Conservation (phyloP, 257 asterid genomes). For the Parsonsia alboflavescens region DNA sequence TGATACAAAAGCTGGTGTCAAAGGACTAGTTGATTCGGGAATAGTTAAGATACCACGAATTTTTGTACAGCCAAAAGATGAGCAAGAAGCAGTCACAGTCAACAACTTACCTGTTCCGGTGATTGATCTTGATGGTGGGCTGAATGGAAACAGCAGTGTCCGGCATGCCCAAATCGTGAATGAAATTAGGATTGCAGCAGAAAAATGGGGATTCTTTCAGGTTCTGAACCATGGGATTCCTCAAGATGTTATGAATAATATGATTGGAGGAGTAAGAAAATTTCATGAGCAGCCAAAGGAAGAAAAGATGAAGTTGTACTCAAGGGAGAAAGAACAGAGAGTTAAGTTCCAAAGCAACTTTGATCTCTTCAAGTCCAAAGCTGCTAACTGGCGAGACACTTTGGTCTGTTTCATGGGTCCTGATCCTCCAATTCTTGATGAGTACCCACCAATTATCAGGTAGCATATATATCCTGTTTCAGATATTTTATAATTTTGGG, state of each 20-base stretch:
- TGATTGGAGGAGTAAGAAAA: not conserved
- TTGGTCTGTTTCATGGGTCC: not conserved
- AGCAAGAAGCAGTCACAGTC: not conserved
- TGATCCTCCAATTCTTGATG: not conserved
- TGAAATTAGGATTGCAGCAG: not conserved
- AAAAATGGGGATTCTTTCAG: constrained; percentile 8
- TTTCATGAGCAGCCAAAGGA: constrained; percentile 1
- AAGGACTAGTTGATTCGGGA: constrained; percentile 4
- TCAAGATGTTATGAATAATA: not conserved
- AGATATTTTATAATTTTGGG: not conserved
- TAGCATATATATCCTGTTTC: not conserved
- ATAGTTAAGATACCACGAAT: not conserved
- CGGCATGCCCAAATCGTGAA: not conserved
- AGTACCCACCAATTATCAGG: not conserved
- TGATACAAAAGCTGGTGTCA: constrained; percentile 4
- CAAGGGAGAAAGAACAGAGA: not conserved
- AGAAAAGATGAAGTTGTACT: not conserved
- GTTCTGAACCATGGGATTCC: constrained; percentile 6
- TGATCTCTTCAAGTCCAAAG: not conserved
- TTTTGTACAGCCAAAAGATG: not conserved
- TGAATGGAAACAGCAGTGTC: not conserved
- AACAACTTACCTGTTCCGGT: not conserved
- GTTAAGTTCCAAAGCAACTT: not conserved
- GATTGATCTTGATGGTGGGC: not conserved
- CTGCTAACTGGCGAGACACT: constrained; percentile 1